phyloP scores from a whole-genome alignment of 805 yeast species.

The Wickerhamiella kazuoi region DNA sequence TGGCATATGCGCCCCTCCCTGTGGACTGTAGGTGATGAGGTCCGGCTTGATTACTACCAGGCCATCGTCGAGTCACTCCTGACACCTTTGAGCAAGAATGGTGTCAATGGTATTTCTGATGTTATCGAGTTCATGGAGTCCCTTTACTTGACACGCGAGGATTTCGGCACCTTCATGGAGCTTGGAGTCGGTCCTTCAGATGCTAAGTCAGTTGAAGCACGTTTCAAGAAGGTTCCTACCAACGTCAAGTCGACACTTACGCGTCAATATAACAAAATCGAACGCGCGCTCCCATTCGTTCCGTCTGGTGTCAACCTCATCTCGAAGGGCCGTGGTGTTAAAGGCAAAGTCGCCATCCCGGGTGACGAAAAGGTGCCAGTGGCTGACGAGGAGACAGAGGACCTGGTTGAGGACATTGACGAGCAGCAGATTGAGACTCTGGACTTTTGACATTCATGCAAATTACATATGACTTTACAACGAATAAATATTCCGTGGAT shows the following conservation, averaged over 20 bases:
- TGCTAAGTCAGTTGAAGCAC: conserved; percentile 24
- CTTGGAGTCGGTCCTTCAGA: conserved; percentile 43
- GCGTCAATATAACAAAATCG: conserved; percentile 51
- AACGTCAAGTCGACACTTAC: conserved; percentile 77
- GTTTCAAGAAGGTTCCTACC: conserved; percentile 50
- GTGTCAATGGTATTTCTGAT: conserved; percentile 44
- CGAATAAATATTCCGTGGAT: too few species aligned
- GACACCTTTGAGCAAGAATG: conserved; percentile 37
- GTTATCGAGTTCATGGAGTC: conserved; percentile 64
- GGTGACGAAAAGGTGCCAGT: conserved; percentile 58
- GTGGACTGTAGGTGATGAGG: conserved; percentile 53
- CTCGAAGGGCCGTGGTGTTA: conserved; percentile 18
- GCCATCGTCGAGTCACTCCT: conserved; percentile 38
- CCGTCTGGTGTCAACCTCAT: conserved; percentile 24
- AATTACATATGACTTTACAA: too few species aligned
- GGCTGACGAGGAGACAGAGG: conserved; percentile 27
- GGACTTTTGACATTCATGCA: too few species aligned
- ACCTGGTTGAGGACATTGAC: conserved; percentile 17
- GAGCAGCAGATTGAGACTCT: too few species aligned
- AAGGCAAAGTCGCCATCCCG: conserved; percentile 26
- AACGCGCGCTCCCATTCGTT: conserved; percentile 77
- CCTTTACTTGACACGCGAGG: conserved; percentile 74
- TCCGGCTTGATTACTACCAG: conserved; percentile 64
- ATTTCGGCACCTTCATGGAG: conserved; percentile 79
- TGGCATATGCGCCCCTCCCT: conserved; percentile 72